Evolutionary conservation across 1,284 basidiomycete species (phyloP), one percentile per base, ranked within the genome.

Genomic region (Tilletia caries): DNA sequence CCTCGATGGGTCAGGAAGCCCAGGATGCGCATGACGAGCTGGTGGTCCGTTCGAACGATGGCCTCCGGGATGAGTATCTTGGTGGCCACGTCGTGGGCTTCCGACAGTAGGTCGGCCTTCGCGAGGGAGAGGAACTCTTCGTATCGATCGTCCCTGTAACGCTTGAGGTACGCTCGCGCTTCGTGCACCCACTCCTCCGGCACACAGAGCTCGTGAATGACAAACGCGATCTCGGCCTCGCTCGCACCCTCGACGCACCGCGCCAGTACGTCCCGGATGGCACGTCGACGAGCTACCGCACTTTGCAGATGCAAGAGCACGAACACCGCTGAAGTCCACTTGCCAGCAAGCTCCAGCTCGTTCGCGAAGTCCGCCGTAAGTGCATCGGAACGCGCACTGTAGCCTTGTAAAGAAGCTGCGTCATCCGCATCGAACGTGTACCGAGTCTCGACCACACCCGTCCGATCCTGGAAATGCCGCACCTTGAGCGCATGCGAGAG

Each of bases 11-110:
- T 75, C 98, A 89, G 1, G 87, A 87, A 60, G 85, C 20, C 85
- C 76, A 98, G 92, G 13, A 98, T 82, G n/a, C 86, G 86, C 43
- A 86, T 86, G n/a, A 98, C 85, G 8, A 95, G 85, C 1, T 86
- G 87, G 8, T 90, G 83, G 83, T 98, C 95, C 65, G 89, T 88
- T 10, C 92, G 87, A 58, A 97, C 86, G 67, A 97, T 86, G 0
- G 91, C 92, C 77, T 98, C 95, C 0, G 93, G 92, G 8, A 92
- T 92, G n/a, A 98, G 88, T 73, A 93, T 89, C 5, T 86, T 84
- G 34, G 93, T 86, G 1, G 92, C 92, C 27, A 96, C 86, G 50
- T 89, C 88, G 81, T 97, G 94, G 0, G 95, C 94, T 5, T 88
- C 85, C 62, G 89, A 87, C 75, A 88, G 90, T 48, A 89, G 83